Conservation (phyloP, 371 early-diverging fungal genomes). For the Mortierella sp. region DNA sequence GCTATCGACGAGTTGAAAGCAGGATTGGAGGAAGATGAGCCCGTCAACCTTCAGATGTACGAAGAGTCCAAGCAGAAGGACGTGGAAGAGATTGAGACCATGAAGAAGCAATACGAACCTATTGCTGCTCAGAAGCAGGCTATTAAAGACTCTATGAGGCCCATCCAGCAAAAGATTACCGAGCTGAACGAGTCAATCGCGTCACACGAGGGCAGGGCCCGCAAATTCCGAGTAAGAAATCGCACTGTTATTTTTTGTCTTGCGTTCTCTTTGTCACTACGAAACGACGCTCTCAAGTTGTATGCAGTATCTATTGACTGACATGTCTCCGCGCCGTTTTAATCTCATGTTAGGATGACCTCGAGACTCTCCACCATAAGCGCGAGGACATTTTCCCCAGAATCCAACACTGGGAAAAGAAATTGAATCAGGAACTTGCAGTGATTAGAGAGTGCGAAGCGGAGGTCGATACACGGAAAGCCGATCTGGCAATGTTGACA, state of each 20-base stretch:
- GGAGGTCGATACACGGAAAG: conserved; percentile 20
- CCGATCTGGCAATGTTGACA: conserved; percentile 47
- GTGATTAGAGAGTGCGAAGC: conserved; percentile 34
- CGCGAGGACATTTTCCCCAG: conserved; percentile 48
- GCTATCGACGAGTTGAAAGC: conserved; percentile 31
- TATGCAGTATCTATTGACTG: background rate
- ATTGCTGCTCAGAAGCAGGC: conserved; percentile 39
- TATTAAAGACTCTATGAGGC: conserved; percentile 35
- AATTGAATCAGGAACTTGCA: conserved; percentile 42
- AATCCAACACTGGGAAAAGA: conserved; percentile 64
- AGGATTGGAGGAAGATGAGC: conserved; percentile 32
- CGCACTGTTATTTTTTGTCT: background rate
- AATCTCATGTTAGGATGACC: conserved; percentile 28
- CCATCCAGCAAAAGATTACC: conserved; percentile 34
- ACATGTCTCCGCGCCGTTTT: background rate
- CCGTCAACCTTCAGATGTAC: conserved; percentile 42
- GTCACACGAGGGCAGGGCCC: conserved; percentile 22
- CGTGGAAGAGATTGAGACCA: conserved; percentile 39
- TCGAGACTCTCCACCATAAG: conserved; percentile 57
- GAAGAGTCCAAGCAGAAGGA: conserved; percentile 59
- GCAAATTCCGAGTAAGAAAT: conserved; percentile 34
- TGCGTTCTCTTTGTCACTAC: background rate
- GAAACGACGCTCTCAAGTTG: conserved; percentile 13
- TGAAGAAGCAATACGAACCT: conserved; percentile 55
- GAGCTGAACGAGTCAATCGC: conserved; percentile 50